A percentile compares a stretch with the other conserved stretches of the same genome.
Evolutionary conservation across 1,139 yeast genomes (phyloP).

Genomic region (Lodderomyces elongisporus): DNA sequence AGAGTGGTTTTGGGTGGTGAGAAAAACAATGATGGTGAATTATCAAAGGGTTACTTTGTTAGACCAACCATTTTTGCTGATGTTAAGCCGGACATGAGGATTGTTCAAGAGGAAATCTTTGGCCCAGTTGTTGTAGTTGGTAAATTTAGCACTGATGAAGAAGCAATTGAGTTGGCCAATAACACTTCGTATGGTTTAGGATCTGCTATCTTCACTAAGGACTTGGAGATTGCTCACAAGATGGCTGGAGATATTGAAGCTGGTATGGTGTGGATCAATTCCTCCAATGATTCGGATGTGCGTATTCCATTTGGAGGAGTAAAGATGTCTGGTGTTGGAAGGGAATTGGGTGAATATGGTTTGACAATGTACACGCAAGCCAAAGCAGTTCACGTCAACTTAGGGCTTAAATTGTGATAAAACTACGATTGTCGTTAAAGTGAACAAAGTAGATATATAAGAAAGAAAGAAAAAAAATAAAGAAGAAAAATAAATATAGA

Average conservation of each 20-base stretch:
- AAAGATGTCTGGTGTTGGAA: conserved; percentile 81
- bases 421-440: no score
- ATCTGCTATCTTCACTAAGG: conserved; percentile 74
- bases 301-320: conserved; percentile 77
- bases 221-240: conserved; percentile 40
- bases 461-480: background rate
- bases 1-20: conserved; percentile 45
- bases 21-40: conserved; percentile 30
- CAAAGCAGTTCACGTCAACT: conserved; percentile 72
- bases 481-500: background rate
- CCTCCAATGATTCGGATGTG: conserved; percentile 72
- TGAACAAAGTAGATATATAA: no score
- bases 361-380: conserved; percentile 70
- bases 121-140: conserved; percentile 57
- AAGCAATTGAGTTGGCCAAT: conserved; percentile 47
- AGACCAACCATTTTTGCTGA: conserved; percentile 55
- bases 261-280: conserved; percentile 57
- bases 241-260: conserved; percentile 43
- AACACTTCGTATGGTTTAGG: conserved; percentile 54
- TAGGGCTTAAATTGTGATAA: conserved; percentile 31
- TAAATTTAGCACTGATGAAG: conserved; percentile 49
- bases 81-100: conserved; percentile 47
- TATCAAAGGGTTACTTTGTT: conserved; percentile 44
- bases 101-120: conserved; percentile 54
- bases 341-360: conserved; percentile 86